Percentiles rank a stretch among this genome's conserved stretches.
Evolutionary conservation across 2,329 filamentous ascomycete species (phyloP).

Genomic region (Coniella vitis): DNA sequence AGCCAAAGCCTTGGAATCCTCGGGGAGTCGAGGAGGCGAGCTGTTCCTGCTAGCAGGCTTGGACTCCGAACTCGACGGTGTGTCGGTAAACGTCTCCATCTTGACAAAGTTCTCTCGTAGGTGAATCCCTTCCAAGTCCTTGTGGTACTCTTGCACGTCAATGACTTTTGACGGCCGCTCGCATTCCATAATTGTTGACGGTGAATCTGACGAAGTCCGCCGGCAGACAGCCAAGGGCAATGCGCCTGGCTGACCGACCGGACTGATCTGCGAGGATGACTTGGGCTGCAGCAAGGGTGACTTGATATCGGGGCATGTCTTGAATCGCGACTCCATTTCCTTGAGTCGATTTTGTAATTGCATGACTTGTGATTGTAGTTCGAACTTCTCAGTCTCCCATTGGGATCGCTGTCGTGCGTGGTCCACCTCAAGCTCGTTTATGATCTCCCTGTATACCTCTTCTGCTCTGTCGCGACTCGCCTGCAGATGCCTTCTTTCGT

Average conservation of each 20-base stretch:
- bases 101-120: constrained; percentile 48
- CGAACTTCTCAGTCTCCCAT: constrained; percentile 30
- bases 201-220: neutral
- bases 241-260: constrained; percentile 28
- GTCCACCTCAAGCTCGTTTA: constrained; percentile 12
- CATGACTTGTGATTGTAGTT: constrained; percentile 20
- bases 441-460: constrained; percentile 36
- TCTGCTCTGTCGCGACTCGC: constrained; percentile 47
- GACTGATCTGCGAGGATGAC: constrained; percentile 23
- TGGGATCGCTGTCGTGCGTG: constrained; percentile 6
- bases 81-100: constrained; percentile 43
- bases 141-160: constrained; percentile 51
- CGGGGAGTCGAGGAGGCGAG: constrained; percentile 15
- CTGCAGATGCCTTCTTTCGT: constrained; percentile 47
- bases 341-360: constrained; percentile 18
- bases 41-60: constrained; percentile 22
- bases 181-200: constrained; percentile 1
- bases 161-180: constrained; percentile 29
- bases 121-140: constrained; percentile 52
- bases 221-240: constrained; percentile 20
- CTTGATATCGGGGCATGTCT: constrained; percentile 10
- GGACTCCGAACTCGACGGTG: constrained; percentile 24
- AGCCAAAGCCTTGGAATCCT: constrained; percentile 5
- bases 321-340: constrained; percentile 14
- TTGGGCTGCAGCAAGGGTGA: constrained; percentile 15